Evolutionary conservation across 345 rosid species (phyloP).

Genomic region (Theobroma cacao): DNA sequence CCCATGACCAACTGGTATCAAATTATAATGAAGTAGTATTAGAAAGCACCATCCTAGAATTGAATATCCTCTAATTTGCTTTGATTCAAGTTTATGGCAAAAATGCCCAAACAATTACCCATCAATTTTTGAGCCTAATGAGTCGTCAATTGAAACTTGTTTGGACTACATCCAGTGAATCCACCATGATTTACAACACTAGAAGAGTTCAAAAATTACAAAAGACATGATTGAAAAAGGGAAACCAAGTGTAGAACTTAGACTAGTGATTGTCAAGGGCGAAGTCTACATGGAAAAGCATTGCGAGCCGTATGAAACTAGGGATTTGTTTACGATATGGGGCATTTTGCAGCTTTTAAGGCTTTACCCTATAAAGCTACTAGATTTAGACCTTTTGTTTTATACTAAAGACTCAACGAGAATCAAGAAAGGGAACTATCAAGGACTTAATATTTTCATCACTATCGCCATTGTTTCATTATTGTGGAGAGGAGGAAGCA

Average conservation of each 20-base stretch:
- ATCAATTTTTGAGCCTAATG: slow-evolving; percentile 1
- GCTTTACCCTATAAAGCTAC: slow-evolving; percentile 58
- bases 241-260: slow-evolving; percentile 37
- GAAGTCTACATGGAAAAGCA: slow-evolving; percentile 49
- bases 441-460: slow-evolving; percentile 19
- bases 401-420: slow-evolving; percentile 41
- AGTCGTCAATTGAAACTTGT: slow-evolving; percentile 25
- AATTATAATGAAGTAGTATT: background rate
- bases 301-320: slow-evolving; percentile 44
- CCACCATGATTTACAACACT: slow-evolving; percentile 47
- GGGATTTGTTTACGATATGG: slow-evolving; percentile 67
- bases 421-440: slow-evolving; percentile 29
- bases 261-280: slow-evolving; percentile 45
- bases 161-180: slow-evolving; percentile 75
- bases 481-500: slow-evolving; percentile 41
- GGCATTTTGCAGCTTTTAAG: slow-evolving; percentile 72
- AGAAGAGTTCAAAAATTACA: slow-evolving; percentile 52
- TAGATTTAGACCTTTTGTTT: slow-evolving; percentile 65
- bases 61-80: slow-evolving; percentile 35
- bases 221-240: slow-evolving; percentile 47
- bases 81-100: slow-evolving; percentile 13
- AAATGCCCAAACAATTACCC: slow-evolving; percentile 34
- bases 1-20: too few species aligned
- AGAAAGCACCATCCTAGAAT: slow-evolving; percentile 5
- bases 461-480: slow-evolving; percentile 65